Percentiles rank a stretch among this genome's conserved stretches.
These are phyloP conservation scores for Pseudozyma sp. DNA, from an alignment of 1,284 basidiomycete genomes.

Conservation along the genomic window DNA sequence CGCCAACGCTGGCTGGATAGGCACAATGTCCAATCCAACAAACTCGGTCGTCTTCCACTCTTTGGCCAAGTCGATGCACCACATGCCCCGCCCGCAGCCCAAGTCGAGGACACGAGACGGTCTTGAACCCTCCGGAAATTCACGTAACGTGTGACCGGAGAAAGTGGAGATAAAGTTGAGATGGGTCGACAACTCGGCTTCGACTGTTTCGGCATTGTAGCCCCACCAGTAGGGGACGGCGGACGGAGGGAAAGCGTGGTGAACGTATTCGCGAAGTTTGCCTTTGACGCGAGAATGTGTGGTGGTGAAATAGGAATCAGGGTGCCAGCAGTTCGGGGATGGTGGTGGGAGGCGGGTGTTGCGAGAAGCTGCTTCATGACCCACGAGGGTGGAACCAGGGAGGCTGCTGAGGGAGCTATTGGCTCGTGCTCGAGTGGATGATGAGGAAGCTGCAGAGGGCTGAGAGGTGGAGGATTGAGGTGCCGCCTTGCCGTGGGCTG, in stretches of 20 bases:
- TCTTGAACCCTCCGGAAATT: constrained; percentile 31
- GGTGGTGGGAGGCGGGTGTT: constrained; percentile 17
- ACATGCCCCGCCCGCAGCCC: constrained; percentile 50
- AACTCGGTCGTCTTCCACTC: constrained; percentile 58
- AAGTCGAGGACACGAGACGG: constrained; percentile 55
- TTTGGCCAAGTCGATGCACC: constrained; percentile 54
- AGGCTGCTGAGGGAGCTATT: constrained; percentile 16
- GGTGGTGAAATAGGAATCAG: constrained; percentile 41
- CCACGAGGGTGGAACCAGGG: constrained; percentile 14
- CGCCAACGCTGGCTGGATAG: constrained; percentile 48
- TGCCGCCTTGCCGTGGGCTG: constrained; percentile 1
- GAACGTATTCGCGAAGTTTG: constrained; percentile 38
- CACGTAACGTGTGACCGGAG: constrained; percentile 30
- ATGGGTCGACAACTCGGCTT: constrained; percentile 42
- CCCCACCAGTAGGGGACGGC: constrained; percentile 53
- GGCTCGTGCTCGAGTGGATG: constrained; percentile 22
- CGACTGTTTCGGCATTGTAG: constrained; percentile 39
- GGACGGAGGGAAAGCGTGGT: constrained; percentile 44
- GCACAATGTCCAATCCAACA: constrained; percentile 57
- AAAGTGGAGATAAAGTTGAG: constrained; percentile 22
- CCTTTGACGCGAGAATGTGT: constrained; percentile 31
- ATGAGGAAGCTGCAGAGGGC: constrained; percentile 17
- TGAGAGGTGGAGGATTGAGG: neutral
- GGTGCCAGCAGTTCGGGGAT: constrained; percentile 49
- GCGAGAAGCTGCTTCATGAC: constrained; percentile 6